These are phyloP conservation scores for Sporisorium exsertum DNA, from an alignment of 1,284 basidiomycete species.

Conservation along the genomic window DNA sequence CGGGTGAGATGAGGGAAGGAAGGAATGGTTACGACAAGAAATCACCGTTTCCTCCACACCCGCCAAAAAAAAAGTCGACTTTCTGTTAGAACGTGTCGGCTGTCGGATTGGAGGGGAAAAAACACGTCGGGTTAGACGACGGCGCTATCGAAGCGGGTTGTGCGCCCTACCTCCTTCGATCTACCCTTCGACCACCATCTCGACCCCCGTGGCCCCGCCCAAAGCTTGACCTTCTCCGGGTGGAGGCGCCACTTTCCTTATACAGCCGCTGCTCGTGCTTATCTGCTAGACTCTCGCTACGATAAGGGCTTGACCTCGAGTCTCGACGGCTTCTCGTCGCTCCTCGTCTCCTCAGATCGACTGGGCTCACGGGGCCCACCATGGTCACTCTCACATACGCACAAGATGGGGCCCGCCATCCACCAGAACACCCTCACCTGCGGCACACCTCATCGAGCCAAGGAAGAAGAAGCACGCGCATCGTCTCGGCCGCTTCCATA, in stretches of 20 bases:
- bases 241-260: not conserved
- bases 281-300: not conserved
- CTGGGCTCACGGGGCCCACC: not conserved
- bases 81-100: constrained; percentile 9
- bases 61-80: not conserved
- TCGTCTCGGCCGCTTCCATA: constrained; percentile 44
- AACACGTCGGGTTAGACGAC: not conserved
- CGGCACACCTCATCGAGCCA: constrained; percentile 1
- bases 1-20: not conserved
- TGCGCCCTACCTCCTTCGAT: not conserved
- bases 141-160: not conserved
- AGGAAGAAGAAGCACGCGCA: constrained; percentile 13
- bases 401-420: constrained; percentile 24
- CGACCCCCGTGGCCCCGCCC: constrained; percentile 2
- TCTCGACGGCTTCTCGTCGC: not conserved
- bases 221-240: constrained; percentile 5
- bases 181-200: constrained; percentile 5
- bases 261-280: not conserved
- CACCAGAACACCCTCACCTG: constrained; percentile 7
- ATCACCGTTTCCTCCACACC: constrained; percentile 5
- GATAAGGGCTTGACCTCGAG: not conserved
- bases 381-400: constrained; percentile 41
- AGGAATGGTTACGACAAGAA: constrained; percentile 4
- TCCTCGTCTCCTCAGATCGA: not conserved
- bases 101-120: not conserved